A percentile compares a stretch with the other conserved stretches of the same genome.
phyloP scores from a whole-genome alignment of 345 rosid species.

The Camelina laxa region DNA sequence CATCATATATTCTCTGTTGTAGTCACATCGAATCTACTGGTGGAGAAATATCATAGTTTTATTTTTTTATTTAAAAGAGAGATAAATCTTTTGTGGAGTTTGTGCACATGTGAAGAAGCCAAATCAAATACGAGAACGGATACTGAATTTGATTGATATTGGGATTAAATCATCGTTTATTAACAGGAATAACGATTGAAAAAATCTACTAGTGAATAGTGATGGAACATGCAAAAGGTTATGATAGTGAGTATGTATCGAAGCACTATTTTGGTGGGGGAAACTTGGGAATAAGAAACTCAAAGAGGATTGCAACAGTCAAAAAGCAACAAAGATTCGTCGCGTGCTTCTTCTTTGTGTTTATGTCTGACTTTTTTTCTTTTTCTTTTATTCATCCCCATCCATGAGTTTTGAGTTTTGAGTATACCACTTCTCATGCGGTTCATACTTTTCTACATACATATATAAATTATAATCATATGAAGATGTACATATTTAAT shows the following conservation, averaged over 20 bases:
- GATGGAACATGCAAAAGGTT: constrained; percentile 36
- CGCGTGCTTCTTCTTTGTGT: constrained; percentile 37
- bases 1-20: constrained; percentile 27
- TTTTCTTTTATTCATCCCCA: constrained; percentile 5
- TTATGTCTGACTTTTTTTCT: neutral
- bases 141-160: neutral
- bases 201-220: constrained; percentile 9
- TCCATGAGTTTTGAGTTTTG: constrained; percentile 7
- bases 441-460: neutral
- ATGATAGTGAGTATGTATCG: constrained; percentile 32
- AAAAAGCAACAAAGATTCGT: constrained; percentile 36
- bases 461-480: neutral
- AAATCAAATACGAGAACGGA: neutral
- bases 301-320: neutral
- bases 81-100: constrained; percentile 5
- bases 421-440: constrained; percentile 9
- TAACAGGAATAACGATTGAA: constrained; percentile 5
- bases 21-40: constrained; percentile 28
- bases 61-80: neutral
- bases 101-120: neutral
- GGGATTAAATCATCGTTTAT: neutral
- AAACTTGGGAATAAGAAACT: constrained; percentile 16
- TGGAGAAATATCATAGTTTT: neutral
- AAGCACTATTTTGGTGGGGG: constrained; percentile 11
- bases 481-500: neutral